Conservation (phyloP, 2,329 filamentous ascomycete species). For the Dryadomyces sulphureus region DNA sequence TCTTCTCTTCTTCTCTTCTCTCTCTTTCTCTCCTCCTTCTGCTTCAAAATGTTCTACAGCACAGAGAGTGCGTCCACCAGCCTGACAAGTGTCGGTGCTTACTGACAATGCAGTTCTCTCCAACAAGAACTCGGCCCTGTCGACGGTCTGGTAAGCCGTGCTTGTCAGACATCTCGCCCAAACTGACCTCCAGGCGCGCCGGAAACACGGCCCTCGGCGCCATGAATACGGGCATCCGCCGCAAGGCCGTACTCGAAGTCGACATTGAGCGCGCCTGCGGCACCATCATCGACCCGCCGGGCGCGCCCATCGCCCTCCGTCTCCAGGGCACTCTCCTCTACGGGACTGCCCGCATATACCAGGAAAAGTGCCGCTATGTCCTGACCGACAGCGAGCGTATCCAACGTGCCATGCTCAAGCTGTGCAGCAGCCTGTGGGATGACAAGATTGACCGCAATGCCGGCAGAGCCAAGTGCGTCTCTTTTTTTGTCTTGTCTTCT, state of each 20-base stretch:
- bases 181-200: slow-evolving; percentile 51
- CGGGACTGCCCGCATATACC: slow-evolving; percentile 72
- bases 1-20: neutral
- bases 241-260: slow-evolving; percentile 79
- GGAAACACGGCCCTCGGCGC: slow-evolving; percentile 72
- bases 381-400: slow-evolving; percentile 66
- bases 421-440: slow-evolving; percentile 50
- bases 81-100: slow-evolving; percentile 11
- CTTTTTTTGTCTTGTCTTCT: neutral
- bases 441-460: slow-evolving; percentile 55
- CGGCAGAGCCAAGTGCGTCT: slow-evolving; percentile 53
- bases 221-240: slow-evolving; percentile 56
- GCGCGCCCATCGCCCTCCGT: slow-evolving; percentile 75
- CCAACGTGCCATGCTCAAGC: slow-evolving; percentile 40
- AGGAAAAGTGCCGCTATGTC: slow-evolving; percentile 77
- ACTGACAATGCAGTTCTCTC: slow-evolving; percentile 49
- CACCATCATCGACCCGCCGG: slow-evolving; percentile 65
- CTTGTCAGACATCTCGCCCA: neutral
- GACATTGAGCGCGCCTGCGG: slow-evolving; percentile 75
- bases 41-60: slow-evolving; percentile 42
- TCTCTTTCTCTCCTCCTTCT: neutral
- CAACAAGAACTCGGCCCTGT: slow-evolving; percentile 76
- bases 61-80: slow-evolving; percentile 55
- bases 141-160: slow-evolving; percentile 69
- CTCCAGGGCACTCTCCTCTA: slow-evolving; percentile 81